These are phyloP conservation scores for Xylariaceae sp. DNA, from an alignment of 2,329 filamentous ascomycete species.

Conservation along the genomic window DNA sequence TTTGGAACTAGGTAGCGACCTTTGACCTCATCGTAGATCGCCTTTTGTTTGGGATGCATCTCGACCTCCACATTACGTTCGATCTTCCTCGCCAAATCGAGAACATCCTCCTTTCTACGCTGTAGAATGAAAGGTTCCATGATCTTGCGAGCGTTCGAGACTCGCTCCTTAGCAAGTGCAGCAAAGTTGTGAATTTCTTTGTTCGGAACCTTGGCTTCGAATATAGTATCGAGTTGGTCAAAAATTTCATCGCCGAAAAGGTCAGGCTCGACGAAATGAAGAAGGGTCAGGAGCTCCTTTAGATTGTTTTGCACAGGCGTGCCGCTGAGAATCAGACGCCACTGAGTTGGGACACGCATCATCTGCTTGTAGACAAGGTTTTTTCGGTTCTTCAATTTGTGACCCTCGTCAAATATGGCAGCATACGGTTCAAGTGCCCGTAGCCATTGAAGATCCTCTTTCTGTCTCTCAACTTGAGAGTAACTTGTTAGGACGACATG, in stretches of 20 bases:
- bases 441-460: slow-evolving; percentile 51
- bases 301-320: slow-evolving; percentile 95
- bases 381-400: slow-evolving; percentile 84
- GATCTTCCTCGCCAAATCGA: slow-evolving; percentile 80
- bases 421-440: slow-evolving; percentile 48
- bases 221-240: slow-evolving; percentile 80
- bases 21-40: slow-evolving; percentile 67
- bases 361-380: slow-evolving; percentile 80
- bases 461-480: slow-evolving; percentile 52
- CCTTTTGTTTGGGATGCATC: slow-evolving; percentile 68
- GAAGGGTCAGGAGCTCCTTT: slow-evolving; percentile 82
- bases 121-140: slow-evolving; percentile 93
- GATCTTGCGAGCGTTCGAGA: slow-evolving; percentile 83
- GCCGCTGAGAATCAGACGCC: slow-evolving; percentile 82
- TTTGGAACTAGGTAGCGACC: slow-evolving; percentile 62
- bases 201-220: slow-evolving; percentile 86
- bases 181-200: slow-evolving; percentile 77
- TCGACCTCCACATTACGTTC: slow-evolving; percentile 77
- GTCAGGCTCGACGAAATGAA: slow-evolving; percentile 89
- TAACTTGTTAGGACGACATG: slow-evolving; percentile 61
- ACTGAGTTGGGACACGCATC: slow-evolving; percentile 73
- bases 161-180: slow-evolving; percentile 81
- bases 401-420: slow-evolving; percentile 88
- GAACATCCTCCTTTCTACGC: slow-evolving; percentile 87
- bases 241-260: slow-evolving; percentile 71